Percentiles rank a stretch among this genome's conserved stretches.
Evolutionary conservation across 257 asterid species (phyloP).

Genomic region (Sherardia arvensis): DNA sequence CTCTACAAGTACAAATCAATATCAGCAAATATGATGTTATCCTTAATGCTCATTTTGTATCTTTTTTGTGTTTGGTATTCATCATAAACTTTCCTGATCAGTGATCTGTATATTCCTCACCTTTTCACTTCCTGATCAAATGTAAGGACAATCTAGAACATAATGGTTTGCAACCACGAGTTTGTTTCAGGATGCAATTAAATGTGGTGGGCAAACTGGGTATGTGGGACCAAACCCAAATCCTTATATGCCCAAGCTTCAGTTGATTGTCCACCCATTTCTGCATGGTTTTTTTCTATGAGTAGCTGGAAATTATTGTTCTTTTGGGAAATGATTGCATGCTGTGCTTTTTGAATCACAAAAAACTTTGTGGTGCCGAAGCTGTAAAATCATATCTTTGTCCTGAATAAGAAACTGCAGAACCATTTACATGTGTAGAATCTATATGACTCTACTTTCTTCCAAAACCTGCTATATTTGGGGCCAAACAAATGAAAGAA

Average conservation of each 20-base stretch:
- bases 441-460: background rate
- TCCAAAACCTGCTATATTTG: background rate
- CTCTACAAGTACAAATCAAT: too few species aligned
- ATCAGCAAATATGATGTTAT: background rate
- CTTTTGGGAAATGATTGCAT: background rate
- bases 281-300: background rate
- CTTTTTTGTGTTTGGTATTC: background rate
- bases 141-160: too few species aligned
- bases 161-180: background rate
- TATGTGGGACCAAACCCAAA: background rate
- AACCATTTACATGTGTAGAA: background rate
- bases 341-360: background rate
- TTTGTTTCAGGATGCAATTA: background rate
- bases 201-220: background rate
- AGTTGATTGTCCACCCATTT: background rate
- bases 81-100: background rate
- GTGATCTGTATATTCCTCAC: background rate
- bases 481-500: background rate
- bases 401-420: background rate
- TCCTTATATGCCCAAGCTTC: background rate
- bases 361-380: background rate
- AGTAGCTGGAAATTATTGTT: too few species aligned
- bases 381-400: background rate
- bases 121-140: background rate
- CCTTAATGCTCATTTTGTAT: background rate